Evolutionary conservation across 164 flowering plant genomes (phyloP), one percentile per base, ranked within the genome.

Genomic region (Magnolia kwangsiensis): DNA sequence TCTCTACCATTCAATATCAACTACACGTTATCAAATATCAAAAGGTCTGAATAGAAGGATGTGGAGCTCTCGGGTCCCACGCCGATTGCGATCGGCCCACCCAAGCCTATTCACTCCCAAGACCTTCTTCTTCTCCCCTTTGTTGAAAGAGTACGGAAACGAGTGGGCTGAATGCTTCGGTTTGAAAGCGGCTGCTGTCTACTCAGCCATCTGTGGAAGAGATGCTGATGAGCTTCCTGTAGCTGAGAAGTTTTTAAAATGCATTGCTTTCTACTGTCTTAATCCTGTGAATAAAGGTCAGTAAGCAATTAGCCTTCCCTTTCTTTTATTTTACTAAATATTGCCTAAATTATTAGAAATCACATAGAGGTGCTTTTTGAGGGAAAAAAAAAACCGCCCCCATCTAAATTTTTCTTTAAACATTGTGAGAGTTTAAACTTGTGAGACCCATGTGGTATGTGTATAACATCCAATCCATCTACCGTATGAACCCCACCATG

Each of bases 181-280:
- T 51, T 20, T 55, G 37, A 72, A 72, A 72, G 74, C 74, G 6
- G 74, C 74, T 51, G 64, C 74, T 20, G 63, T 72, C 51, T 72
- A 72, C 63, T 72, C 8, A 13, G 64, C 74, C 63, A 23, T 72
- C 63, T 51, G 2, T 9, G 74, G 55, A 7, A 23, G 21, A 13
- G 63, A 51, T 23, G 63, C 74, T 18, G 18, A 72, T 51, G 63
- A 55, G 13, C 18, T 55, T 10, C 13, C 1, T 13, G 18, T 10
- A 55, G 61, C 61, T 55, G 61, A 55, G 18, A 55, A 6, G 16
- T 21, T 51, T 31, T 50, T 72, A 31, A 13, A 21, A 24, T 21
- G 19, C 37, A 21, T 72, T 13, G 64, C 74, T 21, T 23, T 7
- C 8, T 6, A 10, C 63, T 72, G 74, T 51, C 20, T 7, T 19